Evolutionary conservation across 805 yeast species (phyloP), one percentile per base, ranked within the genome.

Genomic region (Ogataea kodamae): DNA sequence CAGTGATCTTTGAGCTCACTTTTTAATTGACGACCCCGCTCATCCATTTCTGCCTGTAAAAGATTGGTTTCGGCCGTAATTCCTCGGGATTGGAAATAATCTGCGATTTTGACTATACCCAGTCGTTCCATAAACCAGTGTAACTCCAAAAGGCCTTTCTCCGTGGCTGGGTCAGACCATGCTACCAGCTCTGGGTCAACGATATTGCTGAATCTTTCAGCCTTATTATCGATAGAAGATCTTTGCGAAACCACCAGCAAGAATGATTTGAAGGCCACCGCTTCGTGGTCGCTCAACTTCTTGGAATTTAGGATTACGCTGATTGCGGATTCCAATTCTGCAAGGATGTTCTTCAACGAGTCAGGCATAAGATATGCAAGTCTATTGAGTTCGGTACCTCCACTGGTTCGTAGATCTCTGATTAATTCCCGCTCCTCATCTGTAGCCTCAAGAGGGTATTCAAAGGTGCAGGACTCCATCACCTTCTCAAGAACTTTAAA

Each of bases 121-220:
- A 94, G 72, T 49, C 97, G 73, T 60, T 89, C 97, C 97, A 92
- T 90, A 49, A 92, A 92, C 97, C 97, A 92, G 41, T 87, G 96
- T 27, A 94, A 68, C 53, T 90, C 95, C 52, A 80, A 67, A 18
- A 92, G 64, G 0, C 97, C 97, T 52, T 87, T 87, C 43, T 86
- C 88, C 0, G 97, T 90, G 8, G 76, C 79, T 13, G 88, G 90
- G 28, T 89, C 88, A 1, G 90, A 80, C 99, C 99, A 92, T 0
- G 96, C 89, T 9, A 72, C 63, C 30, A 94, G 65, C 45, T 92
- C 97, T 0, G 96, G 95, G 55, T 92, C 98, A 2, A 94, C 98
- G 37, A 94, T 83, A 27, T 77, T 72, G 13, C 86, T 72, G 59
- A 92, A 94, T 40, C 88, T 67, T 45, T 80, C 92, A 3, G 49